Evolutionary conservation across 2,329 filamentous ascomycete genomes (phyloP), one percentile per base, ranked within the genome.

Genomic region (Fusarium heterosporum): DNA sequence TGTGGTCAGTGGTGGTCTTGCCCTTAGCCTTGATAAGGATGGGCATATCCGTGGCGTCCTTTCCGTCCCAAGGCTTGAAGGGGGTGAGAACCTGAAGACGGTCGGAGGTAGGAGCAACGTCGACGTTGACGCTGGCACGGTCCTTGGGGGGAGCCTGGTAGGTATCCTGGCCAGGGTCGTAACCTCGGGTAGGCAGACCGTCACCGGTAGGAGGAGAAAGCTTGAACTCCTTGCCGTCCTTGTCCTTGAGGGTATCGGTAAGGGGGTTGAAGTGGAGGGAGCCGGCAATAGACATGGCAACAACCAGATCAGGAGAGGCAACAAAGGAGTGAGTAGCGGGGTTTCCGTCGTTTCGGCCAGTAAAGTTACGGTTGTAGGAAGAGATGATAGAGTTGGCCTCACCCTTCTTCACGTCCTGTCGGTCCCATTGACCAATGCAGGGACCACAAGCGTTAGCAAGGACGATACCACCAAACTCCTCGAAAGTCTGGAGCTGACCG

Each of bases 361-460:
- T 98, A 85, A 99, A 98, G 89, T 99, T 98, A 82, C 96, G 93
- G 91, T 99, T 99, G 90, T 97, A 99, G 28, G 96, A 98, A 45
- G 94, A 97, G 78, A 99, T 85, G 79, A 99, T 99, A 8, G 93
- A 96, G 89, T 99, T 99, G 75, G 93, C 85, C 74, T 92, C 90
- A 71, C 95, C 95, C 89, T 98, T 97, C 87, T 94, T 91, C 56
- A 97, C 93, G 73, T 98, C 95, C 70, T 84, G 85, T 72, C 96
- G 91, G 77, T 97, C 93, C 96, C 96, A 98, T 80, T 97, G 93
- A 3, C 95, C 94, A 71, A 97, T 96, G 77, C 94, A 97, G 30
- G 93, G 93, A 4, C 92, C 96, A 74, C 96, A 99, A 36, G 96
- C 96, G 78, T 98, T 99, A 49, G 96, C 95, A 47, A 99, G 87